phyloP scores from a whole-genome alignment of 441 rosid species.

The Erodium texanum region DNA sequence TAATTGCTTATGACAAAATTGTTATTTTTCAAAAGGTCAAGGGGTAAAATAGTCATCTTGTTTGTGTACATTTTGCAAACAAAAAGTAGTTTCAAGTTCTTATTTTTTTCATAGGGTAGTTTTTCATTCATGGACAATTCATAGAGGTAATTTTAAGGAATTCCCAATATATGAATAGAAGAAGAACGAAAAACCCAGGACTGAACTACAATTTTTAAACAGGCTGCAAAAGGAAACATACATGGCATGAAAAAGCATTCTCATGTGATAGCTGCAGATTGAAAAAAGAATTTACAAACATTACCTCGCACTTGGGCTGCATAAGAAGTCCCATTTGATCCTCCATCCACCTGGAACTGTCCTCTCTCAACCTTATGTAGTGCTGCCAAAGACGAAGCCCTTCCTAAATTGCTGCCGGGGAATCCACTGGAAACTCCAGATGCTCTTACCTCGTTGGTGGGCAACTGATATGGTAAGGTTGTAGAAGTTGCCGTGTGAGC shows the following conservation, averaged over 20 bases:
- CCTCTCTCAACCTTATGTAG: slow-evolving; percentile 40
- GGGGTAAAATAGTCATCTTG: too few species aligned
- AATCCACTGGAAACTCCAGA: slow-evolving; percentile 29
- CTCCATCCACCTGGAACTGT: slow-evolving; percentile 39
- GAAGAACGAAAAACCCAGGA: not conserved
- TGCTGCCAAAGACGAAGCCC: slow-evolving; percentile 36
- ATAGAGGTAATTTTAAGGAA: too few species aligned
- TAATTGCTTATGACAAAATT: too few species aligned
- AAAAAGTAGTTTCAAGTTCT: too few species aligned
- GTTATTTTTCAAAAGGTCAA: too few species aligned
- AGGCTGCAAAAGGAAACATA: not conserved
- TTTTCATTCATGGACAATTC: too few species aligned
- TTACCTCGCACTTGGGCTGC: slow-evolving; percentile 42
- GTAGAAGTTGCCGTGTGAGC: slow-evolving; percentile 32
- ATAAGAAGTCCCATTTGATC: slow-evolving; percentile 35
- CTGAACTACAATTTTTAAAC: not conserved
- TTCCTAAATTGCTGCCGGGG: slow-evolving; percentile 34
- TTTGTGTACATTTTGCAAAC: too few species aligned
- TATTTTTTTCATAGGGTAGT: too few species aligned
- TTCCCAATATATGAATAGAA: not conserved
- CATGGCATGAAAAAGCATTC: not conserved
- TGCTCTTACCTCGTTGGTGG: slow-evolving; percentile 33
- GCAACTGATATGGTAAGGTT: slow-evolving; percentile 30
- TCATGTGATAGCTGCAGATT: not conserved
- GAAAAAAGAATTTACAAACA: slow-evolving; percentile 7